Evolutionary conservation across 805 yeast species (phyloP).

Genomic region (Soucietia sequanensis): DNA sequence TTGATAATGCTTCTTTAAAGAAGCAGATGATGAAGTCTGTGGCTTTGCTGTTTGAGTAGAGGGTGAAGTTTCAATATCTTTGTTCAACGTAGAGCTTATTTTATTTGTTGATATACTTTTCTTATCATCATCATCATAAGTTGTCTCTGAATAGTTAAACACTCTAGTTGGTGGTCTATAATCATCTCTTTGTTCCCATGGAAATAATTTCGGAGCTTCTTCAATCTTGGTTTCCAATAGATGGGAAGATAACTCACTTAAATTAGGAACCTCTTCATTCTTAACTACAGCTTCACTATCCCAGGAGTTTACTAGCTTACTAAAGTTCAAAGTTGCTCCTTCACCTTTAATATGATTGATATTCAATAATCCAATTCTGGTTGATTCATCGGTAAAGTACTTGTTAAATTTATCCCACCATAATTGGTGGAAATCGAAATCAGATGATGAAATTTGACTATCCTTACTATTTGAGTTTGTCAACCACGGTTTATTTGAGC

Average conservation of each 20-base stretch:
- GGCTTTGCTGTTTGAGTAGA: conserved; percentile 4
- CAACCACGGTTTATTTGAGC: conserved; percentile 35
- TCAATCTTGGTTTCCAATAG: conserved; percentile 1
- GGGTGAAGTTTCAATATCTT: conserved; percentile 3
- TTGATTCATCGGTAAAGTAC: conserved; percentile 14
- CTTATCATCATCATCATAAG: conserved; percentile 2
- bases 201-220: conserved; percentile 19
- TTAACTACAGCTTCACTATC: conserved; percentile 11
- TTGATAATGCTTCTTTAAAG: conserved; percentile 2
- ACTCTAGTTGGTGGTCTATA: conserved; percentile 22
- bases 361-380: conserved; percentile 6
- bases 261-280: not conserved
- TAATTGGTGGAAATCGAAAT: conserved; percentile 18
- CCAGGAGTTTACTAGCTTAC: conserved; percentile 20
- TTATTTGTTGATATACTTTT: conserved; percentile 7
- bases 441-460: conserved; percentile 11
- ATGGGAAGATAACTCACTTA: not conserved
- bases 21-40: not conserved
- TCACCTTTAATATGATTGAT: conserved; percentile 14
- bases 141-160: conserved; percentile 12
- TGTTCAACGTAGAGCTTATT: conserved; percentile 2
- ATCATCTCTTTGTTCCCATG: conserved; percentile 28
- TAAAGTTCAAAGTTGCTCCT: conserved; percentile 18
- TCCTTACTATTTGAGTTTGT: conserved; percentile 14
- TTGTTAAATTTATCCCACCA: conserved; percentile 31